These are phyloP conservation scores for Dioscorea cayenensis DNA, from an alignment of 116 monocot species.

Conservation along the genomic window DNA sequence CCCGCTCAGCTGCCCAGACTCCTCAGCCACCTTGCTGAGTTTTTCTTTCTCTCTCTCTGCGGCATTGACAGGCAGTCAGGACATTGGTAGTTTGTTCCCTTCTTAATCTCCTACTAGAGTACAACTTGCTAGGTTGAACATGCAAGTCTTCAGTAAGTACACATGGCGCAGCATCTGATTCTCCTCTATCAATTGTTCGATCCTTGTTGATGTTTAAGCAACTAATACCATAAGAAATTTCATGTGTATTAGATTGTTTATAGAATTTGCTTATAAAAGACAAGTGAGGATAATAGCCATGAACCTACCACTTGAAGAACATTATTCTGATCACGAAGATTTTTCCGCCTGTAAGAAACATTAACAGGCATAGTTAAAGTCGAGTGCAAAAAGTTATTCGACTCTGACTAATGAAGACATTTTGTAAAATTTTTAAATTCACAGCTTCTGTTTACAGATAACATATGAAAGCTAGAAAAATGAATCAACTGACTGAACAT, in stretches of 20 bases:
- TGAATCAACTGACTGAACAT: no score
- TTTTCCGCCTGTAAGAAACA: slow-evolving; percentile 41
- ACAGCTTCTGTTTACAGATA: no score
- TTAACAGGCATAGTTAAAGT: not conserved
- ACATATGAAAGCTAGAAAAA: no score
- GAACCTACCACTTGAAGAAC: slow-evolving; percentile 70
- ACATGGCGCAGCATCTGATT: slow-evolving; percentile 63
- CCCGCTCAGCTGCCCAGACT: no score
- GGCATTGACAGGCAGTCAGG: slow-evolving; percentile 71
- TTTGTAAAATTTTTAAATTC: no score
- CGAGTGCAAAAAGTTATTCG: no score
- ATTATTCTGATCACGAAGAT: slow-evolving; percentile 46
- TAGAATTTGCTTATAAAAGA: not conserved
- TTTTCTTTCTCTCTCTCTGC: slow-evolving; percentile 51
- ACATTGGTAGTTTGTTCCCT: slow-evolving; percentile 17
- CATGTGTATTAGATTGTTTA: not conserved
- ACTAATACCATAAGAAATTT: slow-evolving; percentile 22
- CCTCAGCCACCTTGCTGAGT: no score
- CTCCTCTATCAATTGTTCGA: slow-evolving; percentile 65
- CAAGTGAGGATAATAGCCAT: not conserved
- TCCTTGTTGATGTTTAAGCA: slow-evolving; percentile 67
- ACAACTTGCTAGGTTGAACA: slow-evolving; percentile 49
- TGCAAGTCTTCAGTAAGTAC: slow-evolving; percentile 75
- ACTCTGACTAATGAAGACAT: no score
- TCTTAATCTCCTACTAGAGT: slow-evolving; percentile 6